A percentile compares a stretch with the other conserved stretches of the same genome.
Evolutionary conservation across 441 rosid species (phyloP).

Genomic region (Brassica hybrid): DNA sequence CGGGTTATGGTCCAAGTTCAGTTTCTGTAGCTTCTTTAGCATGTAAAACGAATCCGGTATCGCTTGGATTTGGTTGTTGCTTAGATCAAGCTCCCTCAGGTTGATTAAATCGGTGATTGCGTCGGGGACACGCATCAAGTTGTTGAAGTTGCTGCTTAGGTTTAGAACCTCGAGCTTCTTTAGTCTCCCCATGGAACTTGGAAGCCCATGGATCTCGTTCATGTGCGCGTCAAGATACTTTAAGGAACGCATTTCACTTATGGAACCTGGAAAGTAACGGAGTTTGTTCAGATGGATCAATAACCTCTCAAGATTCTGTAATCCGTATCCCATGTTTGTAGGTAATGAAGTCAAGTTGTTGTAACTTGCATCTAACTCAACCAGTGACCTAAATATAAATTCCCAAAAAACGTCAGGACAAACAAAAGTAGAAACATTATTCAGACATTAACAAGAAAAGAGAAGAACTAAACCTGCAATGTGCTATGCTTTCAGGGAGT

Average conservation of each 20-base stretch:
- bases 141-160: slow-evolving; percentile 66
- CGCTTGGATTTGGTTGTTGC: slow-evolving; percentile 69
- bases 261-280: slow-evolving; percentile 54
- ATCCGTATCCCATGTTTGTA: slow-evolving; percentile 60
- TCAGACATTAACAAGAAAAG: background rate
- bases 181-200: slow-evolving; percentile 58
- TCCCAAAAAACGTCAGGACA: background rate
- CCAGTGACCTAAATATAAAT: slow-evolving; percentile 50
- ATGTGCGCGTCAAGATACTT: slow-evolving; percentile 66
- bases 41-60: slow-evolving; percentile 59
- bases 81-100: slow-evolving; percentile 65
- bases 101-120: slow-evolving; percentile 56
- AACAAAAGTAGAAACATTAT: background rate
- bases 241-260: slow-evolving; percentile 59
- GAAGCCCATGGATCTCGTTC: slow-evolving; percentile 67
- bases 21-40: slow-evolving; percentile 57
- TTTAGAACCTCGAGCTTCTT: slow-evolving; percentile 61
- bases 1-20: slow-evolving; percentile 72
- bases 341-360: slow-evolving; percentile 61
- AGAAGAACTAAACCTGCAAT: slow-evolving; percentile 55
- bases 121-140: slow-evolving; percentile 61
- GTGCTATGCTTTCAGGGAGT: slow-evolving; percentile 68
- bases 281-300: slow-evolving; percentile 62
- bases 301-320: slow-evolving; percentile 57
- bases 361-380: slow-evolving; percentile 69